Conservation (phyloP, 352 stramenopile species). For the Phytophthora cryptogea region DNA sequence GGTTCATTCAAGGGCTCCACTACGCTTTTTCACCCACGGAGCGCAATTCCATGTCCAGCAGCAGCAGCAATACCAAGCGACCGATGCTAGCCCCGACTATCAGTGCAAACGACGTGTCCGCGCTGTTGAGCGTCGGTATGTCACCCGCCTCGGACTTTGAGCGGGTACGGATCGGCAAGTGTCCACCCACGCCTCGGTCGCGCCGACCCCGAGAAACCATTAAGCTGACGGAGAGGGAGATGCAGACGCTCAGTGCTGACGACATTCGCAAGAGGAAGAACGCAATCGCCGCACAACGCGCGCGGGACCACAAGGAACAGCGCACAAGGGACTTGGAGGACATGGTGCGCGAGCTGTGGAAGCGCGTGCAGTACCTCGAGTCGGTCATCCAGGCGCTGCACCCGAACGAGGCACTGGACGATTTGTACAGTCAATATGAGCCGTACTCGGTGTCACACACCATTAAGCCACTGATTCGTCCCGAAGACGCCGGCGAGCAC, state of each 20-base stretch:
- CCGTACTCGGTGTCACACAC: conserved; percentile 39
- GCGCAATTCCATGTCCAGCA: conserved; percentile 19
- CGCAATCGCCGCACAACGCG: conserved; percentile 60
- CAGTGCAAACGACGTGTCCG: conserved; percentile 29
- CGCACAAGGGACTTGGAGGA: conserved; percentile 61
- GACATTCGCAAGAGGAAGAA: conserved; percentile 77
- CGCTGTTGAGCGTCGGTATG: conserved; percentile 22
- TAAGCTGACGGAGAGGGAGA: conserved; percentile 48
- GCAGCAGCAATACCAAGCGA: conserved; percentile 12
- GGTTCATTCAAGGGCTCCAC: conserved; percentile 13
- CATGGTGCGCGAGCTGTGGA: conserved; percentile 61
- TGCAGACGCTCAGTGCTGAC: conserved; percentile 43
- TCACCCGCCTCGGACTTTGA: conserved; percentile 19
- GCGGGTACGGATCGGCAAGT: conserved; percentile 28
- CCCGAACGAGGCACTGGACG: conserved; percentile 33
- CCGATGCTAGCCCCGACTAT: conserved; percentile 23
- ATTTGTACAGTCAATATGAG: conserved; percentile 49
- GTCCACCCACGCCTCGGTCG: conserved; percentile 27
- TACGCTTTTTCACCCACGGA: conserved; percentile 20
- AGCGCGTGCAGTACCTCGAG: conserved; percentile 64
- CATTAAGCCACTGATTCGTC: conserved; percentile 23
- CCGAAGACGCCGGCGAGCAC: conserved; percentile 3
- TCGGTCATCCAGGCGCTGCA: conserved; percentile 39
- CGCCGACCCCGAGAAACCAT: conserved; percentile 47
- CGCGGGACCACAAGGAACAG: conserved; percentile 61